Base-by-base conservation (phyloP, 257 asterid genomes). In the Rehmannia glutinosa region DNA sequence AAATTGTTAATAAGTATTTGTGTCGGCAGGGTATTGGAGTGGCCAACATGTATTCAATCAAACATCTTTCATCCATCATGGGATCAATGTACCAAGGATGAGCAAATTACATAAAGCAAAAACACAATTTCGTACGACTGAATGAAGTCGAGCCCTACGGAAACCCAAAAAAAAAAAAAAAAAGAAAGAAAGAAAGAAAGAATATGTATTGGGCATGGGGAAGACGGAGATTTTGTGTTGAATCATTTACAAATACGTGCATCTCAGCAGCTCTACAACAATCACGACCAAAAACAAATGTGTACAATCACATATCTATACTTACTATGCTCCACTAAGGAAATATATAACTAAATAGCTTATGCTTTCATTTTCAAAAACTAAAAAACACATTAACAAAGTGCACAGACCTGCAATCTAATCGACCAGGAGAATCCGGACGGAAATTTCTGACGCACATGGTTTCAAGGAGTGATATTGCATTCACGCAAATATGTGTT, bases 401-500 rank as follows among this genome's bases (percentile, higher is more conserved):
- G 17, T 16, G 41, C 25, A 41, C 57, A 17, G 3, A 54, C 70
- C 49, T n/a, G n/a, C n/a, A 4, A 19, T 20, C 24, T 25, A 9
- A 47, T 6, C 30, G 13, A 16, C 19, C 25, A 15, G 17, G 43
- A n/a, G n/a, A n/a, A n/a, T n/a, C n/a, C n/a, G n/a, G n/a, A n/a
- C n/a, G n/a, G n/a, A n/a, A n/a, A n/a, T n/a, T n/a, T n/a, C n/a
- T n/a, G n/a, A n/a, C n/a, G 35, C 51, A 23, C n/a, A n/a, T n/a
- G n/a, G n/a, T 28, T 68, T 79, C 50, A 89, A 15, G 91, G 87
- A 71, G 80, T 81, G 77, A 92, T 84, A 74, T 92, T 92, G 87
- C 97, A 92, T 69, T 92, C 96, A 47, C 93, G 80, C 84, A 92
- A 38, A 78, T 87, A 92, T n/a, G 69, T 21, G 54, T 77, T 86